Evolutionary conservation across 352 stramenopile genomes (phyloP), one percentile per base, ranked within the genome.

Genomic region (Globisporangium echinulatum): DNA sequence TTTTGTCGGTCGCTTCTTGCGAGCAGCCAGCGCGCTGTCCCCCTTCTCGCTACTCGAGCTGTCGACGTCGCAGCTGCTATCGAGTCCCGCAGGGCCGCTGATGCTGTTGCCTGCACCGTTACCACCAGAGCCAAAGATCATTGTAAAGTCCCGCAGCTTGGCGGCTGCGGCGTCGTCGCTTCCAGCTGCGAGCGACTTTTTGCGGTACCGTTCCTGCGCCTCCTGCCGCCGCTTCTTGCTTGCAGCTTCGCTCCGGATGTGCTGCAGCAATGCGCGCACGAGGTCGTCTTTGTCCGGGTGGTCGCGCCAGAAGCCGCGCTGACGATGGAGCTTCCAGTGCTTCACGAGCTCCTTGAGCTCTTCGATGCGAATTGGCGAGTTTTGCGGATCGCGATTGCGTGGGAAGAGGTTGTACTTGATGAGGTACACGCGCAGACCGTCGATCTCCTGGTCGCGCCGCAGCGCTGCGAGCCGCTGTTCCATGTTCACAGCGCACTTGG

Each of bases 311-410:
- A 97, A 97, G 13, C 87, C 84, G 7, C 87, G 86, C 64, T 96
- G 83, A 7, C 77, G 80, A 54, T 97, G 88, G 5, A 96, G 74
- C 65, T 96, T 96, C 86, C 88, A 97, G 68, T 94, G 81, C 59
- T 95, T 92, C 13, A 96, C 87, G 9, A 97, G 73, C 61, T 97
- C 90, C 66, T 97, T 97, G 48, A 97, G 79, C 71, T 97, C 86
- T 49, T 97, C 87, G 25, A 92, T 66, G 47, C 82, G 80, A 67
- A 94, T 95, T 33, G 80, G 84, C 49, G 83, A 93, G 74, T 94
- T 95, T 55, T 92, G 69, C 2, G 83, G 83, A 66, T 92, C 85
- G 14, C 84, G 79, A 47, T 92, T 92, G 42, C 79, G 81, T 43
- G 82, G 83, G 59, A 94, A 93, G 52, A 93, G 73, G 53, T 93